Evolutionary conservation across 108 stramenopile species (phyloP), one percentile per base, ranked within the genome.

Genomic region (Epithemia pelagica): DNA sequence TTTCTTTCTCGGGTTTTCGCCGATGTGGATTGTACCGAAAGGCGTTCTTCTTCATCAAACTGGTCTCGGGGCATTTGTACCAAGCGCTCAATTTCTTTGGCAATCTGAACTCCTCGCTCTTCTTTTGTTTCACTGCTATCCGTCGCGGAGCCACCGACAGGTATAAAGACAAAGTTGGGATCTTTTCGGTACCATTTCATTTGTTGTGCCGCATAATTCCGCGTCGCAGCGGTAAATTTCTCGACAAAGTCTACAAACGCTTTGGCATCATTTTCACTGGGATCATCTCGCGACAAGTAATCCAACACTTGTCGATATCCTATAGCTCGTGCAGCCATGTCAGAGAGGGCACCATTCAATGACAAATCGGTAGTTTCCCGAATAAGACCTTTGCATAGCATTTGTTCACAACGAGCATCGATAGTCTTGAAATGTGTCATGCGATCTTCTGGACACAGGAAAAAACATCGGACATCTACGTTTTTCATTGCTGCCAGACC

Each of bases 221-320:
- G 62, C 2, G 96, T 96, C 5, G 94, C 94, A 23, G 94, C 87
- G 5, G 80, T 80, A 70, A 97, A 97, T 27, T 89, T 77, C 52
- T 84, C 73, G 30, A 94, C 37, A 65, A 86, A 94, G 8, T 75
- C 59, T n/a, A 76, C 62, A 71, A 93, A 96, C 24, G 84, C 75
- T 15, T 66, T 71, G 37, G 62, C 66, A 24, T 91, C 89, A 30
- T 76, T 64, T 21, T 58, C 62, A 63, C 57, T 70, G 26, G 75
- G 65, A 28, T 70, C 73, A 55, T 75, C 56, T 20, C 83, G 52
- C 21, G 70, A 30, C 59, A 98, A 79, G 73, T 96, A 98, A 18
- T 88, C 89, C 69, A 97, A 73, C 15, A 87, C 74, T 71, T 97
- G 96, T n/a, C 97, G 90, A 76, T 98, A 98, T 23, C 97, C 96